A percentile compares a stretch with the other conserved stretches of the same genome.
These are phyloP conservation scores for Leccinum disarticulatum DNA, from an alignment of 768 basidiomycete genomes.

Conservation along the genomic window DNA sequence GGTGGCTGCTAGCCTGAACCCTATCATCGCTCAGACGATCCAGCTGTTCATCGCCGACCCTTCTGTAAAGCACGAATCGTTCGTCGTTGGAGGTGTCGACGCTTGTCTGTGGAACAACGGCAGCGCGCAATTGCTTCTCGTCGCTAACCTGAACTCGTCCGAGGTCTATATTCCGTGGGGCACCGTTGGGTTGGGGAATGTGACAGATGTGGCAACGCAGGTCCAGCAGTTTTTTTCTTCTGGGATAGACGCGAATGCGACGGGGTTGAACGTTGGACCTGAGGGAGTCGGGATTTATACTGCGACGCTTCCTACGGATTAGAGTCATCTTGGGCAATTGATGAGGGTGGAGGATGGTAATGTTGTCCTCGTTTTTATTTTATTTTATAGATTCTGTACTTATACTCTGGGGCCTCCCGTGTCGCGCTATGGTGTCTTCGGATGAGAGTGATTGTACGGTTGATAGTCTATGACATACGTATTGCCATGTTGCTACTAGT, in stretches of 20 bases:
- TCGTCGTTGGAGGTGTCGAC: slow-evolving; percentile 23
- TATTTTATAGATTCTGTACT: too few species aligned
- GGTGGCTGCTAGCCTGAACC: slow-evolving; percentile 9
- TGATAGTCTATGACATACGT: too few species aligned
- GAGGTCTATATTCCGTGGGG: slow-evolving; percentile 16
- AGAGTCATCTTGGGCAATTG: neutral
- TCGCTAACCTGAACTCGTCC: slow-evolving; percentile 8
- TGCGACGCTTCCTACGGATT: slow-evolving; percentile 2
- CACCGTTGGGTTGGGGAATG: slow-evolving; percentile 13
- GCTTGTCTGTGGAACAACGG: slow-evolving; percentile 23
- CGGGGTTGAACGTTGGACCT: slow-evolving; percentile 18
- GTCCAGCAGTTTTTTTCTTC: slow-evolving; percentile 18
- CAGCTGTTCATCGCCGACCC: slow-evolving; percentile 26
- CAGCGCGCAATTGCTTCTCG: slow-evolving; percentile 24
- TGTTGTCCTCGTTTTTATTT: too few species aligned
- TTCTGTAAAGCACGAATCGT: slow-evolving; percentile 4
- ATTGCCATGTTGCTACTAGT: too few species aligned
- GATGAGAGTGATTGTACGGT: too few species aligned
- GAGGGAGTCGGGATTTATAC: slow-evolving; percentile 26
- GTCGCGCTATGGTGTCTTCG: too few species aligned
- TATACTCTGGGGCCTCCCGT: too few species aligned
- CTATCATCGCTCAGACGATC: slow-evolving; percentile 4
- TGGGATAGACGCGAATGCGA: slow-evolving; percentile 16
- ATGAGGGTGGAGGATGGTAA: too few species aligned
- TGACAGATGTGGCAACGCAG: slow-evolving; percentile 21